Base-by-base conservation (phyloP, 2,329 filamentous ascomycete species). In the Arthrobotrys iridis region DNA sequence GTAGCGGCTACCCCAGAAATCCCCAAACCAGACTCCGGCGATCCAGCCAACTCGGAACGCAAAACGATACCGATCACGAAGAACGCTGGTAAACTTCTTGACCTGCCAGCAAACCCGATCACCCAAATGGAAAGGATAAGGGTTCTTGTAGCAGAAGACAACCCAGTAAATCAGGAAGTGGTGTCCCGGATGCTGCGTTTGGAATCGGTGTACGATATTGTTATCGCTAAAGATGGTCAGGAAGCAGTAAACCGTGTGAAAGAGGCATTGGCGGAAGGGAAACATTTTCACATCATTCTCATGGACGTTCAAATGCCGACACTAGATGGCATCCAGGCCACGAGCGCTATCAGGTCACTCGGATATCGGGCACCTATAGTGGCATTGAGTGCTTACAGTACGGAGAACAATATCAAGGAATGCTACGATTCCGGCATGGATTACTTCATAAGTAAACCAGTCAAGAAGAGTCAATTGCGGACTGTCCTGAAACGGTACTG, bases 301-400 rank as follows among this genome's bases (percentile, higher is more conserved):
- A 97, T 97, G 93, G 93, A 97, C 79, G 90, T 97, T 5, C 92
- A 88, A 79, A 97, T 97, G 93, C 93, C 93, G 2, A 96, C 95
- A 77, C 86, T 97, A 11, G 93, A 97, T 80, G 93, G 93, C 0
- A 84, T 97, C 22, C 90, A 97, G 81, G 93, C 91, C 50, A 97
- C 93, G 0, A 87, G 90, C 7, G 84, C 96, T 33, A 97, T 97
- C 79, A 88, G 93, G 4, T 85, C 93, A 81, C 91, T 94, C 84
- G 93, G 93, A 0, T 97, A 95, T 82, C 89, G 87, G 8, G 91
- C 91, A 1, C 93, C 93, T 0, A 97, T 97, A 76, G 93, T 97
- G 11, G 93, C 93, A 0, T 83, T 97, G 46, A 96, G 93, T 8
- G 93, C 93, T 1, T 97, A 96, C 79, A 89, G 92, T 0, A 93